A percentile compares a stretch with the other conserved stretches of the same genome.
Conservation (phyloP, 2,329 filamentous ascomycete species). For the Claviceps sp. region DNA sequence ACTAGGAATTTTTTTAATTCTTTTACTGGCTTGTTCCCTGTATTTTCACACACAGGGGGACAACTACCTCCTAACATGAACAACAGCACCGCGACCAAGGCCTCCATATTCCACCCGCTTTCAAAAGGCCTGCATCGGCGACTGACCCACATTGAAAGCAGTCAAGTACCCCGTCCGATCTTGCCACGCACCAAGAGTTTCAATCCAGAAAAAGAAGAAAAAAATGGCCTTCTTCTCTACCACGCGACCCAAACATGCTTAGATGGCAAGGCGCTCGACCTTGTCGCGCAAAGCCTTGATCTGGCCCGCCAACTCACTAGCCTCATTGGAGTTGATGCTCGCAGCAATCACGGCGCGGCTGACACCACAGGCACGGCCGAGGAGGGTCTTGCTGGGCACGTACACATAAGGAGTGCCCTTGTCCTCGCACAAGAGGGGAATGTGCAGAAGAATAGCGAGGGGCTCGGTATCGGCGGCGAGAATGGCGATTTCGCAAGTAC, state of each 20-base stretch:
- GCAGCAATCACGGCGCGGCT: conserved; percentile 75
- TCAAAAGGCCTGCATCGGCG: too few relatives aligned
- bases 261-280: conserved; percentile 92
- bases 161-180: too few relatives aligned
- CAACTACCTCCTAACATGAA: too few relatives aligned
- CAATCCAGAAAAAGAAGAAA: not conserved
- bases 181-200: too few relatives aligned
- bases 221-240: not conserved
- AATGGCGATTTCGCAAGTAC: conserved; percentile 79
- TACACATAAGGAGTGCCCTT: conserved; percentile 56
- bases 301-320: conserved; percentile 72
- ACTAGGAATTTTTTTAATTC: too few relatives aligned
- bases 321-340: conserved; percentile 85
- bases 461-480: conserved; percentile 81
- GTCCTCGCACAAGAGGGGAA: conserved; percentile 79
- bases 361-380: conserved; percentile 84
- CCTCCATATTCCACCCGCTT: too few relatives aligned
- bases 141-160: too few relatives aligned
- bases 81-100: too few relatives aligned
- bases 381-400: conserved; percentile 65
- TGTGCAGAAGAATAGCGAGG: conserved; percentile 75
- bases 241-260: conserved; percentile 19
- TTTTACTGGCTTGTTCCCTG: too few relatives aligned
- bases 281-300: conserved; percentile 86
- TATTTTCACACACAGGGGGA: too few relatives aligned